A percentile compares a stretch with the other conserved stretches of the same genome.
phyloP scores from a whole-genome alignment of 768 basidiomycete species.

The Mycena galopus region DNA sequence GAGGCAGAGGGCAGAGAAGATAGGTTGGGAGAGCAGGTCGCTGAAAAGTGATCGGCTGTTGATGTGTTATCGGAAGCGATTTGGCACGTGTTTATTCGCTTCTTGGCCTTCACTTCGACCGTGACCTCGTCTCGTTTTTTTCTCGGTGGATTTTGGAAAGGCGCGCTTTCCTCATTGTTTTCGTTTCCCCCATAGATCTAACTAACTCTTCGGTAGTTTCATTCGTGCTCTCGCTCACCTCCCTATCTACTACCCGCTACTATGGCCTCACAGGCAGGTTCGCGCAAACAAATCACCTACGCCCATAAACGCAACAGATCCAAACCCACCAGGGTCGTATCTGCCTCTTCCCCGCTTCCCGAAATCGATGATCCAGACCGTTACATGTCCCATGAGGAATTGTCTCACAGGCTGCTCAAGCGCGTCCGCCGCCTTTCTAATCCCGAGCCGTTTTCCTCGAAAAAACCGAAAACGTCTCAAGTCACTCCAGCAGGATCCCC shows the following conservation, averaged over 20 bases:
- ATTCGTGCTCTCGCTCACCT: not conserved
- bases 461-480: constrained; percentile 48
- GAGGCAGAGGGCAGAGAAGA: no score
- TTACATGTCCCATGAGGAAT: constrained; percentile 54
- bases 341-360: constrained; percentile 39
- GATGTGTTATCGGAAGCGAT: no score
- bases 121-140: not conserved
- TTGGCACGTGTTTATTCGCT: not conserved
- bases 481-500: constrained; percentile 31
- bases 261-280: constrained; percentile 25
- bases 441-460: constrained; percentile 45
- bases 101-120: not conserved
- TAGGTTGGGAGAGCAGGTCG: no score
- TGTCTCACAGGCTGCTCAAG: constrained; percentile 62
- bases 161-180: not conserved
- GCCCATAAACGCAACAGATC: constrained; percentile 49
- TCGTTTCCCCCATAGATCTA: no score
- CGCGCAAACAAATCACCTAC: constrained; percentile 35
- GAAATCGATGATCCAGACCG: constrained; percentile 33
- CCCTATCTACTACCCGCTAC: not conserved
- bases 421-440: constrained; percentile 55
- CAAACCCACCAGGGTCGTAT: constrained; percentile 8
- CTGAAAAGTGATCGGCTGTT: no score
- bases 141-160: constrained; percentile 7
- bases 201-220: not conserved